Evolutionary conservation across 1,284 basidiomycete species (phyloP), one percentile per base, ranked within the genome.

Genomic region (Malassezia sympodialis): DNA sequence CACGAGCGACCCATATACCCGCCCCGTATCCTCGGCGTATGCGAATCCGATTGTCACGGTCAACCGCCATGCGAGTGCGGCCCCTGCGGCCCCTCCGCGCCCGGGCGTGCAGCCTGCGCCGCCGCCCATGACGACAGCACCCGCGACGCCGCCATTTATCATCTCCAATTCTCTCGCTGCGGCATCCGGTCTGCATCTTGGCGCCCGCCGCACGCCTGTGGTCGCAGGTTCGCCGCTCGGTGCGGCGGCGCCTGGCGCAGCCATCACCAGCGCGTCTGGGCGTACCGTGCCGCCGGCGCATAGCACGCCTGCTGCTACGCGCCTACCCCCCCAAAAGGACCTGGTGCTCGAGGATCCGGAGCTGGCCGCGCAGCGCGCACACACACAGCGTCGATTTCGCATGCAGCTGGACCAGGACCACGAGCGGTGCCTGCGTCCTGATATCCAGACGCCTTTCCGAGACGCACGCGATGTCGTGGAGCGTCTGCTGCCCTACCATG

Each of bases 401-500:
- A 26, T 6, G 0, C 49, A 34, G 17, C 48, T 58, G 8, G 21
- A 19, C 7, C 34, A 40, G 7, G 65, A 72, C 44, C 69, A 73
- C 35, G 52, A 41, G 12, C 53, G 61, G 6, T 62, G 62, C 11
- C 61, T 71, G 23, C 53, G 47, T 10, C 68, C 71, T 2, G 66
- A 66, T 39, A 49, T 65, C 23, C 12, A n/a, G 17, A 65, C 63
- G n/a, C 51, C 68, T 3, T 73, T 73, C 48, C 24, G 43, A 5
- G 58, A 56, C 24, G 62, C 63, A 7, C 44, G 56, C 21, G 71
- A 73, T 40, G 65, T 67, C 2, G 60, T 72, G 21, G 56, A 44
- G 4, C 49, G 71, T 4, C 56, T 73, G 8, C 46, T 73, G 26
- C 71, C 71, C 1, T 73, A 67, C 43, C 71, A 73, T 32, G 67